These are phyloP conservation scores for Pyrenula aspistea DNA, from an alignment of 495 filamentous ascomycete species.

Conservation along the genomic window DNA sequence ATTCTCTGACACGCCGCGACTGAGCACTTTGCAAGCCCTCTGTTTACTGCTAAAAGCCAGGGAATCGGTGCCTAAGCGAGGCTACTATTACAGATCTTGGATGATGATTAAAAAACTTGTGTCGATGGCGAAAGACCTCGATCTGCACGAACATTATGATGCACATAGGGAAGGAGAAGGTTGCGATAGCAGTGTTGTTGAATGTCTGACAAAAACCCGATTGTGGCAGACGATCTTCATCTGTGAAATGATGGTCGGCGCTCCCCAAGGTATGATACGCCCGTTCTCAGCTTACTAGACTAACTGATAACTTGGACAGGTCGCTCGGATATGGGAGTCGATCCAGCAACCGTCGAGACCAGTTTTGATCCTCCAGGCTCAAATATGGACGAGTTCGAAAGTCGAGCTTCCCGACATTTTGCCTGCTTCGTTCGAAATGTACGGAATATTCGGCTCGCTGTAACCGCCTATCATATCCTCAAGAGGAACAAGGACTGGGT, in stretches of 20 bases:
- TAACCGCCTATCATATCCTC: slow-evolving; percentile 60
- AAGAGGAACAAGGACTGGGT: slow-evolving; percentile 85
- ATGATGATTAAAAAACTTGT: slow-evolving; percentile 89
- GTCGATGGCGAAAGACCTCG: slow-evolving; percentile 87
- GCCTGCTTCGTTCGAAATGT: slow-evolving; percentile 67
- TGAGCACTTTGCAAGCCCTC: slow-evolving; percentile 90
- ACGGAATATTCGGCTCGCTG: slow-evolving; percentile 66
- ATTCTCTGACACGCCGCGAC: slow-evolving; percentile 85
- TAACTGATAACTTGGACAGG: slow-evolving; percentile 42
- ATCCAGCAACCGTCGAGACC: slow-evolving; percentile 68
- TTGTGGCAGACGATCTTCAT: slow-evolving; percentile 88
- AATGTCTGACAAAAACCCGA: slow-evolving; percentile 73
- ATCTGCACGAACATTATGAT: slow-evolving; percentile 76
- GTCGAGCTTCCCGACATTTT: slow-evolving; percentile 68
- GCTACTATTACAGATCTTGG: slow-evolving; percentile 97
- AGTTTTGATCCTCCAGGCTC: slow-evolving; percentile 46
- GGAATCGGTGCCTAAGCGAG: slow-evolving; percentile 81
- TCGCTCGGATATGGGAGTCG: slow-evolving; percentile 69
- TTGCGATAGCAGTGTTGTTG: slow-evolving; percentile 55
- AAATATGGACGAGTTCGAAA: slow-evolving; percentile 66
- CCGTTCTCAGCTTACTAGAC: slow-evolving; percentile 6
- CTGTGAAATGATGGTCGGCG: slow-evolving; percentile 87
- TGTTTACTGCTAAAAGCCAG: slow-evolving; percentile 83
- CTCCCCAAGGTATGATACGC: slow-evolving; percentile 64
- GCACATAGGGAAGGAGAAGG: slow-evolving; percentile 57